Percentiles rank a stretch among this genome's conserved stretches.
Conservation (phyloP, 192 early-diverging fungal genomes). For the Backusella parvicylindrica region DNA sequence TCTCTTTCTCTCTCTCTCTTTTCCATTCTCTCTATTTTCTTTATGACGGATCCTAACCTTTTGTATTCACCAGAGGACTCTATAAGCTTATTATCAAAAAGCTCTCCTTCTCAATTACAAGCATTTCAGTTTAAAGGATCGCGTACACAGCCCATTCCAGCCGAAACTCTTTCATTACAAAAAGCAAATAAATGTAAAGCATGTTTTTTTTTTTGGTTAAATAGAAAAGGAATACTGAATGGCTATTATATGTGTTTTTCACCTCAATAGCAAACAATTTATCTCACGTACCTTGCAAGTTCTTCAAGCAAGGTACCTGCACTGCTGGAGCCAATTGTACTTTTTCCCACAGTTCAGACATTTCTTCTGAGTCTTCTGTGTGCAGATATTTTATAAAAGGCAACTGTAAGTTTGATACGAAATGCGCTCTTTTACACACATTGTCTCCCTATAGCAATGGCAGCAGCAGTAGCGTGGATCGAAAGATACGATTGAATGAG, state of each 20-base stretch:
- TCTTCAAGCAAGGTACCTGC: constrained; percentile 73
- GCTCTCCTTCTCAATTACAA: constrained; percentile 15
- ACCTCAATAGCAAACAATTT: constrained; percentile 30
- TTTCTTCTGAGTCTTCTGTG: constrained; percentile 56
- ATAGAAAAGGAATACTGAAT: background rate
- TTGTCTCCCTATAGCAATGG: constrained; percentile 12
- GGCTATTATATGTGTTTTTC: too few species aligned
- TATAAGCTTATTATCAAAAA: constrained; percentile 3
- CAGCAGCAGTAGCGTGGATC: background rate
- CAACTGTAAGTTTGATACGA: constrained; percentile 74
- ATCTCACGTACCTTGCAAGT: constrained; percentile 76
- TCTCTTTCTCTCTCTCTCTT: background rate
- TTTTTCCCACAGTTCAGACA: constrained; percentile 68
- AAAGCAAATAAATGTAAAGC: background rate
- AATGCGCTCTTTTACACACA: constrained; percentile 64
- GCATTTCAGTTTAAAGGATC: constrained; percentile 9
- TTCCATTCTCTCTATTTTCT: background rate
- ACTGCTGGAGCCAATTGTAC: constrained; percentile 71
- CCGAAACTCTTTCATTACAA: background rate
- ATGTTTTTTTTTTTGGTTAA: background rate
- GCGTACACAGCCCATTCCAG: constrained; percentile 6
- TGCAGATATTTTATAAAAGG: constrained; percentile 80
- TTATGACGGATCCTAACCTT: background rate
- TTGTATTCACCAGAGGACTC: background rate
- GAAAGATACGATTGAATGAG: background rate